Base-by-base conservation (phyloP, 2,329 filamentous ascomycete species). In the Botrytis sinoallii region DNA sequence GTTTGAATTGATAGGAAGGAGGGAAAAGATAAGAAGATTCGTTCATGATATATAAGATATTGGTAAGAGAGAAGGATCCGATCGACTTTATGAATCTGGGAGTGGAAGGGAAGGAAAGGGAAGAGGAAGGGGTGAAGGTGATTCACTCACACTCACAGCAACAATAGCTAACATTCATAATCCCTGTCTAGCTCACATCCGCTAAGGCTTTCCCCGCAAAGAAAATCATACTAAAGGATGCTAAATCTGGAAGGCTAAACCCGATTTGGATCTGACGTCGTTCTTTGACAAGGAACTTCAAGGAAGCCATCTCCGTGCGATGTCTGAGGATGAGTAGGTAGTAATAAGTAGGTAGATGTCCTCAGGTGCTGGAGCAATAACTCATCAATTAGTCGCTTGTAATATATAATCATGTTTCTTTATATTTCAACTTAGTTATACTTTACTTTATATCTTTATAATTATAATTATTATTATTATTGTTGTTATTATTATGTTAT, bases 121-220 rank as follows among this genome's bases (percentile, higher is more conserved):
- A 38, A 32, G 38, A 25, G 38, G 18, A 35, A 63, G 60, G 59
- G 35, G n/a, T 38, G 2, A 22, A 57, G 35, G 4, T 59, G 48
- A 69, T 59, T 44, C 67, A 60, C 48, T 25, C 35, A 38, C 35
- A 32, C 35, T 38, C 52, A 55, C 48, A 55, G 48, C 52, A 69
- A 25, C 46, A 4, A 48, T 46, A 46, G 42, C 12, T 32, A 8
- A 40, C 46, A 55, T 22, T 6, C 1, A 29, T 8, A 0, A 55
- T 67, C 48, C 65, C 4, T 55, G 65, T 40, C 46, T 57, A 57
- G 65, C 3, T 16, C 16, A 29, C 1, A 1, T 20, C 40, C 25
- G 65, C 65, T 42, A 29, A 57, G 48, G 66, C 35, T 40, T 68
- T 68, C 66, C 66, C 66, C 66, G 66, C 66, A 68, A 68, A 42